A percentile compares a stretch with the other conserved stretches of the same genome.
phyloP scores from a whole-genome alignment of 768 basidiomycete species.

The Boletus bicolor region DNA sequence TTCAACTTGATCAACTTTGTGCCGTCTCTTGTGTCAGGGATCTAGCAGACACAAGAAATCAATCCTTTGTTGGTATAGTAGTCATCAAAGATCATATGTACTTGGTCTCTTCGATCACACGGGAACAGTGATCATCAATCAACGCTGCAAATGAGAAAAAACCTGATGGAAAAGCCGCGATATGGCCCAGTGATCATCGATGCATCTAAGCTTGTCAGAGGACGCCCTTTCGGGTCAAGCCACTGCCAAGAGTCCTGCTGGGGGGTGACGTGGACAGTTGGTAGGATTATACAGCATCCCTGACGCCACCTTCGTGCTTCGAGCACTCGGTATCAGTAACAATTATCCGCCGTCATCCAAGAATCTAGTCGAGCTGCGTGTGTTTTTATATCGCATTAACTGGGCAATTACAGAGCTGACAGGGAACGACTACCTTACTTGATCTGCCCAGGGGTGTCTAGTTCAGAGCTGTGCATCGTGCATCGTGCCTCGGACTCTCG shows the following conservation, averaged over 20 bases:
- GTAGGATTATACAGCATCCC: constrained; percentile 2
- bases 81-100: background rate
- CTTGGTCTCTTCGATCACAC: background rate
- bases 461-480: background rate
- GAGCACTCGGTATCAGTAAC: background rate
- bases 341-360: background rate
- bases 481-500: background rate
- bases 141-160: background rate
- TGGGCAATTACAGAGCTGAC: background rate
- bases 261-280: background rate
- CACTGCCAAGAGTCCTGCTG: constrained; percentile 11
- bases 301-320: background rate
- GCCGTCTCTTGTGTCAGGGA: background rate
- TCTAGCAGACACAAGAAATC: background rate
- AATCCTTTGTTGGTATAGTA: background rate
- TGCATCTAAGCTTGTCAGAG: background rate
- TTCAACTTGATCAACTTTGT: background rate
- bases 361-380: background rate
- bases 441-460: background rate
- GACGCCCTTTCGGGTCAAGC: constrained; percentile 3
- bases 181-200: background rate
- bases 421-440: too few relatives aligned
- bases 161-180: background rate
- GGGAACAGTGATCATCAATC: constrained; percentile 8
- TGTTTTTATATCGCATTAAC: background rate